phyloP scores from a whole-genome alignment of 139 green algal species.

The Picochlorum sp. region DNA sequence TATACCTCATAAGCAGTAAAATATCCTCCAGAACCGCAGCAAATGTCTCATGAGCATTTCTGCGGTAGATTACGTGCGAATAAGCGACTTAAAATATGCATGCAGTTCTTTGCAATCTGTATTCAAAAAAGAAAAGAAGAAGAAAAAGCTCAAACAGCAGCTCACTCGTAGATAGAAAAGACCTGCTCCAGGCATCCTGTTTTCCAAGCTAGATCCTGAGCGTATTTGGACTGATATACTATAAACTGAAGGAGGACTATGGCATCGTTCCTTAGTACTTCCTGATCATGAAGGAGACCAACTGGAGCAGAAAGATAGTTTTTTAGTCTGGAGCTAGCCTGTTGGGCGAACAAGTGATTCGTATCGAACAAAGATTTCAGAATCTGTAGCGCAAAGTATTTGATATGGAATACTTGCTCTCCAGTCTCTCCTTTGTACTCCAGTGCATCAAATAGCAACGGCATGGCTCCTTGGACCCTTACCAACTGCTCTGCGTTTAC shows the following conservation, averaged over 20 bases:
- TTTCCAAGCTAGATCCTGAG: slow-evolving; percentile 84
- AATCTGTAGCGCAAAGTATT: slow-evolving; percentile 76
- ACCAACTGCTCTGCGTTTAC: slow-evolving; percentile 75
- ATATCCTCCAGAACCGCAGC: not conserved
- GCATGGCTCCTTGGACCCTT: slow-evolving; percentile 38
- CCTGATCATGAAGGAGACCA: slow-evolving; percentile 67
- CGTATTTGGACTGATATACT: slow-evolving; percentile 41
- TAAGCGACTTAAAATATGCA: not conserved
- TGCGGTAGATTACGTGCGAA: not conserved
- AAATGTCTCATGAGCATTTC: not conserved
- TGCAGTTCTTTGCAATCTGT: no score
- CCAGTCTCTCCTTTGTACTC: slow-evolving; percentile 35
- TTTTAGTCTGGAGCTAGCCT: not conserved
- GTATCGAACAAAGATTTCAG: slow-evolving; percentile 49
- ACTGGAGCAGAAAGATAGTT: slow-evolving; percentile 20
- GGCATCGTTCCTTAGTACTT: slow-evolving; percentile 75
- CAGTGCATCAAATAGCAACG: slow-evolving; percentile 61
- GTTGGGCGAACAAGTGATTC: slow-evolving; percentile 1
- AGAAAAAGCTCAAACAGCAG: no score
- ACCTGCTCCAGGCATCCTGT: slow-evolving; percentile 80
- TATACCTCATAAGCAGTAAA: not conserved
- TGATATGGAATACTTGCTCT: slow-evolving; percentile 74
- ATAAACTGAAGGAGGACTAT: slow-evolving; percentile 69
- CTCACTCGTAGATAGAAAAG: slow-evolving; percentile 19
- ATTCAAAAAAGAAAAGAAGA: no score